Conservation (phyloP, 495 filamentous ascomycete species). For the Penicillium paradoxum region DNA sequence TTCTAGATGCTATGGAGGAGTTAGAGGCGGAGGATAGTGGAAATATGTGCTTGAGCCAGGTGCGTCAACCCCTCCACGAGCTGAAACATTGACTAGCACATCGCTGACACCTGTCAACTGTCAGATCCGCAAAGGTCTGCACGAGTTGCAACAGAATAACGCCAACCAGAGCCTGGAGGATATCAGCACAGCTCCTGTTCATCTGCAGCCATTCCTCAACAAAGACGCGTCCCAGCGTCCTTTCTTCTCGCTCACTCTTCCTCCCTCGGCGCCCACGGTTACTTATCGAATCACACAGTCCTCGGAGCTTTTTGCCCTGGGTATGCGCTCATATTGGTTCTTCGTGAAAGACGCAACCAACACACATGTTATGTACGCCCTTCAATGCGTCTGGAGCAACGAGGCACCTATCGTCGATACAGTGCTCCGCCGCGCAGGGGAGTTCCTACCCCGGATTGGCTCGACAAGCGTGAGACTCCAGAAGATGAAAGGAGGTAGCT, state of each 20-base stretch:
- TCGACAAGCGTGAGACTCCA: slow-evolving; percentile 12
- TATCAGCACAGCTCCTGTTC: background rate
- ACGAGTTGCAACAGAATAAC: background rate
- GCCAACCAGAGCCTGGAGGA: background rate
- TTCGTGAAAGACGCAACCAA: slow-evolving; percentile 18
- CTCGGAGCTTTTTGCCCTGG: slow-evolving; percentile 12
- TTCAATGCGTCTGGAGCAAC: slow-evolving; percentile 17
- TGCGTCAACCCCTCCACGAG: background rate
- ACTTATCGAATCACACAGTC: slow-evolving; percentile 17
- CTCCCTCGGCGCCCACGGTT: background rate
- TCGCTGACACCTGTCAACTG: background rate
- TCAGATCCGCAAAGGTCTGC: slow-evolving; percentile 13
- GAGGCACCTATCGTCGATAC: slow-evolving; percentile 13
- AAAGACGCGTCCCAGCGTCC: slow-evolving; percentile 7
- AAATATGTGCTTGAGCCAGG: slow-evolving; percentile 12
- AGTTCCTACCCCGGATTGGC: slow-evolving; percentile 14
- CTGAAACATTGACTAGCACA: background rate
- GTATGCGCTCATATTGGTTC: slow-evolving; percentile 16
- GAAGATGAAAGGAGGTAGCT: slow-evolving; percentile 13
- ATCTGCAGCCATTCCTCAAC: slow-evolving; percentile 12
- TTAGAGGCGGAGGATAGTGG: slow-evolving; percentile 1
- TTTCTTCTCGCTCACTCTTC: slow-evolving; percentile 5
- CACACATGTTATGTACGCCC: slow-evolving; percentile 15
- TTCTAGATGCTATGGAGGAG: slow-evolving; percentile 11
- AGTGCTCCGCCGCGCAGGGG: slow-evolving; percentile 13